Conservation (phyloP, 345 rosid genomes). For the Melastoma malabathricum region DNA sequence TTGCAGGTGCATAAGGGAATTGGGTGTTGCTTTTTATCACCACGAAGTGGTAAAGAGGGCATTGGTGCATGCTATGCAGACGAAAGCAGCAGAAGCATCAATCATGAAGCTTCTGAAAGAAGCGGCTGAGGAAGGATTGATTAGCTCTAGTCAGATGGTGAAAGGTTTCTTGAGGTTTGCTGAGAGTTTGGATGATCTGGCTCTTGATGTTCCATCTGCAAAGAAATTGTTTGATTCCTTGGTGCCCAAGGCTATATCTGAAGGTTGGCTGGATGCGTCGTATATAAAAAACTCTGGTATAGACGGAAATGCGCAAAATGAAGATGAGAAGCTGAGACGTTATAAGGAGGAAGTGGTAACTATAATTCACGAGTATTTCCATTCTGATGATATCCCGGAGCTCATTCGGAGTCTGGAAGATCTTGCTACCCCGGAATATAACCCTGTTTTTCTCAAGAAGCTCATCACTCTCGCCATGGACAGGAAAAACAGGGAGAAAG, state of each 20-base stretch:
- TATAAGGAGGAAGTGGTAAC: slow-evolving; percentile 72
- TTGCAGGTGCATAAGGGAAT: slow-evolving; percentile 86
- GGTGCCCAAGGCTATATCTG: slow-evolving; percentile 52
- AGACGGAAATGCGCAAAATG: slow-evolving; percentile 20
- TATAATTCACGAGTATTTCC: slow-evolving; percentile 90
- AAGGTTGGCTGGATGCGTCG: slow-evolving; percentile 85
- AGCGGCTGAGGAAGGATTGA: slow-evolving; percentile 88
- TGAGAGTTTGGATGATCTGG: slow-evolving; percentile 93
- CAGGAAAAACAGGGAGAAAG: slow-evolving; percentile 96
- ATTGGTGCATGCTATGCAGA: slow-evolving; percentile 80
- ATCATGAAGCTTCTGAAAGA: slow-evolving; percentile 67
- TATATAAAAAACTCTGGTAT: slow-evolving; percentile 26
- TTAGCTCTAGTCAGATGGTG: slow-evolving; percentile 89
- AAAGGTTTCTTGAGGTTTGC: slow-evolving; percentile 76
- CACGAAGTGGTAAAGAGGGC: slow-evolving; percentile 99
- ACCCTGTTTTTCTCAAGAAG: slow-evolving; percentile 77
- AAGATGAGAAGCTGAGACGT: slow-evolving; percentile 38
- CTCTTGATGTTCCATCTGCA: slow-evolving; percentile 84
- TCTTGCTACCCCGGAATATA: slow-evolving; percentile 54
- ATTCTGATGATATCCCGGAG: slow-evolving; percentile 96
- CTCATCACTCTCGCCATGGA: slow-evolving; percentile 92
- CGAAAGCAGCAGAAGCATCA: slow-evolving; percentile 44
- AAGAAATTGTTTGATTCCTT: slow-evolving; percentile 46
- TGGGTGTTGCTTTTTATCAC: slow-evolving; percentile 88
- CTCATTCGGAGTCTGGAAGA: slow-evolving; percentile 80